Evolutionary conservation across 345 rosid species (phyloP), one percentile per base, ranked within the genome.

Genomic region (Xanthoceras sorbifolium): DNA sequence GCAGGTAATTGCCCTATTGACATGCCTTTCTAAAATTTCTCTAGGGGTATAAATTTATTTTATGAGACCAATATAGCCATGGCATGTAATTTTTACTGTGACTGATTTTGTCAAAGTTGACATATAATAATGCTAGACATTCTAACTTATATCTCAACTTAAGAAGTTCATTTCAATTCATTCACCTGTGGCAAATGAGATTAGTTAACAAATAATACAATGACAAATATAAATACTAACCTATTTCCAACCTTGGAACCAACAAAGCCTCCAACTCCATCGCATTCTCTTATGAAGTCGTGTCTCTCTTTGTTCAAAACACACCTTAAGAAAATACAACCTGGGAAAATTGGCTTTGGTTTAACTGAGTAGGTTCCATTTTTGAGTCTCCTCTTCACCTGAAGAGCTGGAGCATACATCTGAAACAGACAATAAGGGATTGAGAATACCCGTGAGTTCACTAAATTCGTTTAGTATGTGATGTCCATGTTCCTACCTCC

Each of bases 221-320:
- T 31, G 15, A 62, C 1, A 71, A 72, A 60, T 64, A 69, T n/a
- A 26, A 65, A 63, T 25, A 88, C 97, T 86, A 72, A 93, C 94
- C 79, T 88, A 77, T 93, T 91, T 82, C 96, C 98, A 55, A 93
- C 98, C 84, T 80, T 89, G 7, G 88, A 87, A 78, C 98, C 98
- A 31, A 92, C 82, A 79, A 95, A 95, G 46, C 97, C 97, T 52
- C 96, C 94, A 61, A 95, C 93, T 72, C 93, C 89, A 1, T 89
- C 84, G n/a, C 77, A 46, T 64, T 88, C 97, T 78, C 92, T 86
- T 57, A 93, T 81, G 76, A 81, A 84, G 82, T 95, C 98, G 65
- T 93, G 97, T 60, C 90, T 66, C 90, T 93, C 94, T 85, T 83
- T 95, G 90, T 95, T 93, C 73, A 95, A 74, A 65, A 91, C 68